phyloP scores from a whole-genome alignment of 768 basidiomycete species.

The Baorangia bicolor region DNA sequence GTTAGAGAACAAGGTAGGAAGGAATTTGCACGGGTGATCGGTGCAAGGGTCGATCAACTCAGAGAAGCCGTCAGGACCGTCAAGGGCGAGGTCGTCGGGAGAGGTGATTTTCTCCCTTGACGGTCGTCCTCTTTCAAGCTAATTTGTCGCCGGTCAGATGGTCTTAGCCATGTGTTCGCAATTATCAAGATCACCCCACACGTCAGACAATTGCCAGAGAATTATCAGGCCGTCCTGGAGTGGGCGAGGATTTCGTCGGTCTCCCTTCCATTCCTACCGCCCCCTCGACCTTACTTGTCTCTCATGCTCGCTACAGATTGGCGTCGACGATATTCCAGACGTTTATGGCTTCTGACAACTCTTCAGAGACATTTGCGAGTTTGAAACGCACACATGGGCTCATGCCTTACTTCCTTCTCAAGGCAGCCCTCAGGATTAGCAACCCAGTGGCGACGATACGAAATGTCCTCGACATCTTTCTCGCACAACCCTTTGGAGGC shows the following conservation, averaged over 20 bases:
- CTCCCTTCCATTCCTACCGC: not conserved
- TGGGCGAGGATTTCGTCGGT: constrained; percentile 97
- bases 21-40: constrained; percentile 84
- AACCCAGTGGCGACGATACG: constrained; percentile 98
- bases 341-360: constrained; percentile 89
- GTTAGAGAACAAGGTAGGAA: constrained; percentile 85
- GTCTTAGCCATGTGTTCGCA: constrained; percentile 83
- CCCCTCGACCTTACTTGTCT: constrained; percentile 6
- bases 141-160: constrained; percentile 51
- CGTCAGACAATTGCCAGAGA: constrained; percentile 73
- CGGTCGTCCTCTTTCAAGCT: not conserved
- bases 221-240: constrained; percentile 88
- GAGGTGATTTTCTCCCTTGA: constrained; percentile 47
- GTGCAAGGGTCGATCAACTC: constrained; percentile 80
- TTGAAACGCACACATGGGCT: constrained; percentile 92
- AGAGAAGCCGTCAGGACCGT: constrained; percentile 81
- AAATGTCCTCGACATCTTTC: constrained; percentile 87
- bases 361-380: constrained; percentile 83
- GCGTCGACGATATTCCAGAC: constrained; percentile 97
- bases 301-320: constrained; percentile 48
- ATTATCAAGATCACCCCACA: constrained; percentile 80
- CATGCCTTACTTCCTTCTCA: constrained; percentile 98
- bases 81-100: constrained; percentile 91
- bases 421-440: constrained; percentile 85
- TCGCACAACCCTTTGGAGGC: constrained; percentile 96